These are phyloP conservation scores for Croton setiger DNA, from an alignment of 441 rosid species.

Conservation along the genomic window DNA sequence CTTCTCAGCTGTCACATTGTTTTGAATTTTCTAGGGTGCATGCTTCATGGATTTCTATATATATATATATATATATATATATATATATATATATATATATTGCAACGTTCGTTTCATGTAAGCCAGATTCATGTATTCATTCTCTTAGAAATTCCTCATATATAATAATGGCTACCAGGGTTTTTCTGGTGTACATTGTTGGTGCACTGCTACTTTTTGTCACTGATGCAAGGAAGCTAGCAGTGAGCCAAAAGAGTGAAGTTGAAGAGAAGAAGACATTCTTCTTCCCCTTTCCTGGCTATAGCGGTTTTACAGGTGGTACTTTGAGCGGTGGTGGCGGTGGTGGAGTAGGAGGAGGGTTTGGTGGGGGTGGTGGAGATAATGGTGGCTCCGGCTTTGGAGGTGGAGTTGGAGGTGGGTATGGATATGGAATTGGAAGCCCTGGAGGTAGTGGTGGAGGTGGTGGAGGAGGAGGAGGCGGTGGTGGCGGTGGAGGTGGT, in stretches of 20 bases:
- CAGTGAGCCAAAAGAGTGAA: constrained; percentile 4
- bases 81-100: background rate
- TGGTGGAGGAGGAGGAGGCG: constrained; percentile 23
- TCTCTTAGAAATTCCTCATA: constrained; percentile 7
- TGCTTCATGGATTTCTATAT: background rate
- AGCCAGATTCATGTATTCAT: no score
- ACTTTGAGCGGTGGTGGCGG: background rate
- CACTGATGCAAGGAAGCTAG: constrained; percentile 29
- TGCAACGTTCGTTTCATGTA: background rate
- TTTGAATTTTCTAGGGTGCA: background rate
- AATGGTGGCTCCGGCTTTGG: constrained; percentile 8
- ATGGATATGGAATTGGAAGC: constrained; percentile 10
- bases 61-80: background rate
- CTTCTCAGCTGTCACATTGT: background rate
- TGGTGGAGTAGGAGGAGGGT: background rate
- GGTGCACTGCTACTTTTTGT: constrained; percentile 23
- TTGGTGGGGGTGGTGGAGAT: background rate
- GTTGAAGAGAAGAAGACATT: constrained; percentile 12
- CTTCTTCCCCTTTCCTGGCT: constrained; percentile 16
- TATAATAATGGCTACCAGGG: constrained; percentile 16
- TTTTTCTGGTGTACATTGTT: constrained; percentile 25
- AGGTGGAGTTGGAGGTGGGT: constrained; percentile 6
- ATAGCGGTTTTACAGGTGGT: background rate
- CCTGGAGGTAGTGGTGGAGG: constrained; percentile 4
- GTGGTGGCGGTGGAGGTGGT: constrained; percentile 15